These are phyloP conservation scores for Acer campestre DNA, from an alignment of 345 rosid species.

Conservation along the genomic window DNA sequence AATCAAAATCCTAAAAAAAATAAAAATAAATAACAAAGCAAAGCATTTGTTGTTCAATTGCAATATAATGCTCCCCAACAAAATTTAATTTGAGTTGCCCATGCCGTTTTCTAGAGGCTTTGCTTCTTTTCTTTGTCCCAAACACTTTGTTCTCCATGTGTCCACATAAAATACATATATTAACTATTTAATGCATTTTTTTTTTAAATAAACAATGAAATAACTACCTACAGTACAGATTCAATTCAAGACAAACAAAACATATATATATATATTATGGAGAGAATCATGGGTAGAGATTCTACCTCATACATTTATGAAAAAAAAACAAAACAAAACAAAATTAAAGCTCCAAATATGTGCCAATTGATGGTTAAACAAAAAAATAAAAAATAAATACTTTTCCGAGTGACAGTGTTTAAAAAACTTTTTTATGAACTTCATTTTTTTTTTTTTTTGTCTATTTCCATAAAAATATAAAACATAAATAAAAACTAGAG, in stretches of 20 bases:
- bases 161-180: not conserved
- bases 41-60: slow-evolving; percentile 11
- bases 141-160: not conserved
- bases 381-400: no score
- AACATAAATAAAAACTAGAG: no score
- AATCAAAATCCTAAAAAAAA: not conserved
- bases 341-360: not conserved
- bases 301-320: not conserved
- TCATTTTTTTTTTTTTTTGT: no score
- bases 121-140: not conserved
- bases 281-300: not conserved
- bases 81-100: slow-evolving; percentile 22
- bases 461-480: no score
- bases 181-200: no score
- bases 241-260: not conserved
- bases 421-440: no score
- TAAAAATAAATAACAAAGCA: slow-evolving; percentile 3
- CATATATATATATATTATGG: not conserved
- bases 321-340: no score
- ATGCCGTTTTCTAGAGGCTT: not conserved
- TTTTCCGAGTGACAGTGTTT: no score
- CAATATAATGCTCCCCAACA: not conserved
- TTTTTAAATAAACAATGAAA: not conserved
- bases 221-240: no score
- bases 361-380: no score